Evolutionary conservation across 805 yeast species (phyloP).

Genomic region (Candida easanensis): DNA sequence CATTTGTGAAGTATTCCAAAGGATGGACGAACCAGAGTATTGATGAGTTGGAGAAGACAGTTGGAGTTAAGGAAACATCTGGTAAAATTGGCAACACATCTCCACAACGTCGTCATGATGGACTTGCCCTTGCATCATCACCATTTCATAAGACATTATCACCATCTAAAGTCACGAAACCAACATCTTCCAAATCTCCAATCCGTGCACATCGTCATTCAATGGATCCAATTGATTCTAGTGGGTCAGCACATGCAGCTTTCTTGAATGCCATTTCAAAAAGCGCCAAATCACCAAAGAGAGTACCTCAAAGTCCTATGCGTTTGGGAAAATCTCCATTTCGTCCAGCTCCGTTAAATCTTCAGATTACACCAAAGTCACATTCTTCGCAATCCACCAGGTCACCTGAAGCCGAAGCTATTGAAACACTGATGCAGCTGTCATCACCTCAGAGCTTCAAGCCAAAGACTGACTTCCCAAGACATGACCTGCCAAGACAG

Average conservation of each 20-base stretch:
- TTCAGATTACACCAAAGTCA: too few relatives aligned
- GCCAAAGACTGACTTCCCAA: conserved; percentile 3
- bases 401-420: conserved; percentile 37
- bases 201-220: conserved; percentile 16
- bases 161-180: conserved; percentile 15
- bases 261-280: conserved; percentile 38
- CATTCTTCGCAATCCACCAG: too few relatives aligned
- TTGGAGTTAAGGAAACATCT: conserved; percentile 8
- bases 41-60: conserved; percentile 27
- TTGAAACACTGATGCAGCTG: conserved; percentile 40
- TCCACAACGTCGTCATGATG: conserved; percentile 2
- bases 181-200: conserved; percentile 13
- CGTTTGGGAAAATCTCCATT: conserved; percentile 5
- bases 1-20: conserved; percentile 36
- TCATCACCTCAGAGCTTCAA: conserved; percentile 24
- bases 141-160: conserved; percentile 7
- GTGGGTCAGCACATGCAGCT: conserved; percentile 38
- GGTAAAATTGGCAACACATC: conserved; percentile 3
- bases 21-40: conserved; percentile 30
- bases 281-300: conserved; percentile 28
- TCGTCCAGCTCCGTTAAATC: conserved; percentile 6
- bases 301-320: conserved; percentile 3
- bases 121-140: conserved; percentile 2
- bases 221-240: conserved; percentile 22
- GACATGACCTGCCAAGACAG: conserved; percentile 17